Evolutionary conservation across 176 grass and related monocot genomes (phyloP).

Genomic region (Eleusine indica): DNA sequence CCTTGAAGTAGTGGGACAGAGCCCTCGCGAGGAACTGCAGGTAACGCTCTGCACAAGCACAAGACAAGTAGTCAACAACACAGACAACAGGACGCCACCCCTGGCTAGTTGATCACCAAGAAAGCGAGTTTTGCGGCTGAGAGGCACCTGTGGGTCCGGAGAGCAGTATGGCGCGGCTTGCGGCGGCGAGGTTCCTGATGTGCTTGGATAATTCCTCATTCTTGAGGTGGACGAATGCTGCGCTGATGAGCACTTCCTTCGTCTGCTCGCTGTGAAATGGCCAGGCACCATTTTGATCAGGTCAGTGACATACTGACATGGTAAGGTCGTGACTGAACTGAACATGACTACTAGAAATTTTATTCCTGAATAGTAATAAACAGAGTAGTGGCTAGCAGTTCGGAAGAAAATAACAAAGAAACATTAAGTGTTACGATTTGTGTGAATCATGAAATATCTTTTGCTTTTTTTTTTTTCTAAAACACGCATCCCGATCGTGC

Average conservation of each 20-base stretch:
- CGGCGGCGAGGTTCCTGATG: conserved; percentile 83
- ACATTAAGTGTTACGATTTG: not conserved
- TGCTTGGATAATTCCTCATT: conserved; percentile 74
- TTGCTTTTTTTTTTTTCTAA: not conserved
- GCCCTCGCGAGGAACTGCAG: conserved; percentile 85
- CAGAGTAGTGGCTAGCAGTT: no score
- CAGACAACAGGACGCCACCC: not conserved
- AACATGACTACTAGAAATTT: not conserved
- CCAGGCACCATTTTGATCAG: not conserved
- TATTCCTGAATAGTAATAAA: not conserved
- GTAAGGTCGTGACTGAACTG: conserved; percentile 15
- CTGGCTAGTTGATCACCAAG: not conserved
- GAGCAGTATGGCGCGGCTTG: conserved; percentile 81
- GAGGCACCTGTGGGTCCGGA: conserved; percentile 79
- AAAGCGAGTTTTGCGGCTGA: not conserved
- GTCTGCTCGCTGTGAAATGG: conserved; percentile 75
- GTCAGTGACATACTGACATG: not conserved
- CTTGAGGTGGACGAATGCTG: conserved; percentile 91
- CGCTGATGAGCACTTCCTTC: conserved; percentile 72
- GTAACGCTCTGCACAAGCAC: conserved; percentile 66
- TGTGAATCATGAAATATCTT: not conserved
- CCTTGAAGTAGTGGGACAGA: conserved; percentile 68
- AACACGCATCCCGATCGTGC: not conserved
- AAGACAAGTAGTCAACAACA: not conserved
- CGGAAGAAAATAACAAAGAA: not conserved